Percentiles rank a stretch among this genome's conserved stretches.
These are phyloP conservation scores for Raffaelea ambrosiae DNA, from an alignment of 2,329 filamentous ascomycete genomes.

Conservation along the genomic window DNA sequence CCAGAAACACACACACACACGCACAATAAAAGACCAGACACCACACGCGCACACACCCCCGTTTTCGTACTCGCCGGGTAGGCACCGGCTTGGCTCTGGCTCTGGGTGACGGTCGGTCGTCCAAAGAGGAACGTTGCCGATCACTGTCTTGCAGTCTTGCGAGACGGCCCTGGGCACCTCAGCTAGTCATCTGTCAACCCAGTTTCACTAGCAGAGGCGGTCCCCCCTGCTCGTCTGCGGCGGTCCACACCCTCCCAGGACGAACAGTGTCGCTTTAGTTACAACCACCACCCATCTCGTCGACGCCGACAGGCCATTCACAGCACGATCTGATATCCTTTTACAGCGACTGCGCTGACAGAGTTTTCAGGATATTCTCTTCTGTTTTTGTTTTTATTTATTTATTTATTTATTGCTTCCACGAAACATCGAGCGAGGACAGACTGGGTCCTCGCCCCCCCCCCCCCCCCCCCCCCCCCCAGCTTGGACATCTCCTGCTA, in stretches of 20 bases:
- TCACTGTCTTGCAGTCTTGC: too few relatives aligned
- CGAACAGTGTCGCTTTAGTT: not conserved
- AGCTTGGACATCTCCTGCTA: too few relatives aligned
- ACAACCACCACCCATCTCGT: not conserved
- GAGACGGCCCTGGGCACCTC: too few relatives aligned
- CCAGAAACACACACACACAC: not conserved
- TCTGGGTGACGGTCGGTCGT: not conserved
- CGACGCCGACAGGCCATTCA: constrained; percentile 9
- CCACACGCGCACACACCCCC: not conserved
- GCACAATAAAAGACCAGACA: not conserved
- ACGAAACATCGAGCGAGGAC: too few relatives aligned
- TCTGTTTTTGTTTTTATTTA: too few relatives aligned
- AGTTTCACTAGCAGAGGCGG: too few relatives aligned
- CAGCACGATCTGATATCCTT: constrained; percentile 7
- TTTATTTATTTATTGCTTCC: too few relatives aligned
- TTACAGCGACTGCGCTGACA: constrained; percentile 5
- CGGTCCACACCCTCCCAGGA: not conserved
- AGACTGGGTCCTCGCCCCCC: too few relatives aligned
- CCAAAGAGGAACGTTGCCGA: too few relatives aligned
- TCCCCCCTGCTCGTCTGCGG: too few relatives aligned
- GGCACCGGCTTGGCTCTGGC: not conserved
- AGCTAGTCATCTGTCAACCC: too few relatives aligned
- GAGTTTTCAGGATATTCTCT: constrained; percentile 8
- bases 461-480: too few relatives aligned
- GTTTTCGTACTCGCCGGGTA: not conserved